Percentiles rank a stretch among this genome's conserved stretches.
Evolutionary conservation across 2,329 filamentous ascomycete species (phyloP).

Genomic region (Davidsoniella eucalypti): DNA sequence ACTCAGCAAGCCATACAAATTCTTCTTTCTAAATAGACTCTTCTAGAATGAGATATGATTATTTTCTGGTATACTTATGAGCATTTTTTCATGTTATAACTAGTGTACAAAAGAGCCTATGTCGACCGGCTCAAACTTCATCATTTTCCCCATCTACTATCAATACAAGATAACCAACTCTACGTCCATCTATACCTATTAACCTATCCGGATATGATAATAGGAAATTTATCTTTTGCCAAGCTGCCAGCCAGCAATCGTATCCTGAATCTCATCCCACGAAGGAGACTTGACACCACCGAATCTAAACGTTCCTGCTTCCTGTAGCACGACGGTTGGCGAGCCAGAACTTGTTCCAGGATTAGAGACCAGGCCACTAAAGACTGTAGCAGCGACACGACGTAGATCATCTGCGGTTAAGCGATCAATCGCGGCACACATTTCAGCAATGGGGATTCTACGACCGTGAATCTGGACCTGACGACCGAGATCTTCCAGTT

Average conservation of each 20-base stretch:
- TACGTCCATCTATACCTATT: background rate
- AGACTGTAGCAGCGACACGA: slow-evolving; percentile 61
- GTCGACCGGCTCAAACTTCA: background rate
- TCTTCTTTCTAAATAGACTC: too few relatives aligned
- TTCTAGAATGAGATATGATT: background rate
- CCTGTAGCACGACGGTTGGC: slow-evolving; percentile 88
- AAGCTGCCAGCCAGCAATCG: slow-evolving; percentile 69
- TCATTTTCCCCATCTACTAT: background rate
- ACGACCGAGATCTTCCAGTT: slow-evolving; percentile 84
- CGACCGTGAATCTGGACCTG: slow-evolving; percentile 94
- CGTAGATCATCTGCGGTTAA: slow-evolving; percentile 68
- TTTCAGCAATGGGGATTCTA: slow-evolving; percentile 82
- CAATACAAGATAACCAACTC: slow-evolving; percentile 6
- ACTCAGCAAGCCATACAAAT: too few relatives aligned
- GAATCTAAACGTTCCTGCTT: slow-evolving; percentile 49
- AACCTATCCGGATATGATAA: background rate
- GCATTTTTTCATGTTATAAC: slow-evolving; percentile 2
- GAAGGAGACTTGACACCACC: slow-evolving; percentile 41
- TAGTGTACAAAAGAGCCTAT: slow-evolving; percentile 11
- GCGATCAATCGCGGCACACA: slow-evolving; percentile 74
- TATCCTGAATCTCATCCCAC: slow-evolving; percentile 82
- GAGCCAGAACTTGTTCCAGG: slow-evolving; percentile 63
- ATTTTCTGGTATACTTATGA: background rate
- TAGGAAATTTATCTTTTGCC: slow-evolving; percentile 5
- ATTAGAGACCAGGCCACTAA: slow-evolving; percentile 64